These are phyloP conservation scores for Arthromyces matolae DNA, from an alignment of 768 basidiomycete genomes.

Conservation along the genomic window DNA sequence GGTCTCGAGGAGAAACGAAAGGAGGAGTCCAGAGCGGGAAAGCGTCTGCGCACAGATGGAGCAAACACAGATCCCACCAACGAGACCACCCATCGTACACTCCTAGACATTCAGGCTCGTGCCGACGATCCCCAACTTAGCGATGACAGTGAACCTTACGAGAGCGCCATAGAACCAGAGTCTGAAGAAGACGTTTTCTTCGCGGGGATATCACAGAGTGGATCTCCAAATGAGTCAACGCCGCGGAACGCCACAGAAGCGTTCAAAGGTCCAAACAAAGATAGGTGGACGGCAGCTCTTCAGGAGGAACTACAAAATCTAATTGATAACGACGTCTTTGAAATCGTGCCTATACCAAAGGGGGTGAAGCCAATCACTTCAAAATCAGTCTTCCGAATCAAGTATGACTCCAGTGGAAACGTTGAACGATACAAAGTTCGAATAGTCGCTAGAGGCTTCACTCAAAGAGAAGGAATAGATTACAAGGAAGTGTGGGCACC, in stretches of 20 bases:
- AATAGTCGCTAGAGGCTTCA: background rate
- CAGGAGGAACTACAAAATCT: no score
- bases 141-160: no score
- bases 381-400: no score
- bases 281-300: background rate
- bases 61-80: background rate
- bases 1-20: background rate
- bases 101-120: background rate
- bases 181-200: background rate
- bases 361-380: no score
- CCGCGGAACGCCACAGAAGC: background rate
- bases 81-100: background rate
- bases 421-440: no score
- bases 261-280: no score
- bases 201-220: background rate
- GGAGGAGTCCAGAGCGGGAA: background rate
- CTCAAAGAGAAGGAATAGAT: background rate
- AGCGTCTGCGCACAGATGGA: background rate
- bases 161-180: background rate
- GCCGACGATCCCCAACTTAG: background rate
- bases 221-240: background rate
- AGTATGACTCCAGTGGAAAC: no score
- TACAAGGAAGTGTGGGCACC: no score
- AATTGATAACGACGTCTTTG: background rate
- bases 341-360: background rate